Evolutionary conservation across 2,329 filamentous ascomycete species (phyloP), one percentile per base, ranked within the genome.

Genomic region (Hypoxylon rubiginosum): DNA sequence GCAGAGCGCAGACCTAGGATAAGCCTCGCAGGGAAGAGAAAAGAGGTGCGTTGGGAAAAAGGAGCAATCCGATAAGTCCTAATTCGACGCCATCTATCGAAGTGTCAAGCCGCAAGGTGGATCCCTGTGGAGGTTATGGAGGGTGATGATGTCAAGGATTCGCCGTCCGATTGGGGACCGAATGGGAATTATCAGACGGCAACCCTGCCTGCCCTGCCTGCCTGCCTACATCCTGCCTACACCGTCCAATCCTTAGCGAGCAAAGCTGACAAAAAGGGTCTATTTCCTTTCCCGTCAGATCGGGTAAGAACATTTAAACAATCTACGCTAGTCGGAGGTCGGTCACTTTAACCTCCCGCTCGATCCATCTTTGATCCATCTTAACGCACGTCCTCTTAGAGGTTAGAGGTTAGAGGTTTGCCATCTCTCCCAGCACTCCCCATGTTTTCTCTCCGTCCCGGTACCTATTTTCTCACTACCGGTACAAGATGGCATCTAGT

Each of bases 81-180:
- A 11, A 45, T 60, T 56, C 21, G 36, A 58, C 43, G 49, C 50
- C 17, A 63, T 67, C 43, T 58, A 54, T 64, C 64, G 59, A 66
- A 50, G 57, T 41, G 53, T 61, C 51, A 66, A 62, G 63, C 60
- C 10, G 34, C 34, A 39, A 36, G 34, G 34, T 66, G 62, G 66
- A 52, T 49, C 53, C 8, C 17, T 17, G 51, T 59, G 58, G 57
- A 59, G 39, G 60, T 48, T 28, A 28, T 3, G 26, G 26, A 7
- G 26, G 39, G 60, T 52, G 36, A 51, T 69, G 67, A 69, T 69
- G 64, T 58, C 50, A 67, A 67, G 41, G 49, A 67, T 45, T 28
- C 10, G 4, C 52, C 53, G 41, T 45, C 28, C 11, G 54, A 39
- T 41, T 53, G 34, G 34, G 32, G 7, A 9, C 19, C 10, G 54